Base-by-base conservation (phyloP, 2,329 filamentous ascomycete species). In the Ophiostoma novo-ulmi region DNA sequence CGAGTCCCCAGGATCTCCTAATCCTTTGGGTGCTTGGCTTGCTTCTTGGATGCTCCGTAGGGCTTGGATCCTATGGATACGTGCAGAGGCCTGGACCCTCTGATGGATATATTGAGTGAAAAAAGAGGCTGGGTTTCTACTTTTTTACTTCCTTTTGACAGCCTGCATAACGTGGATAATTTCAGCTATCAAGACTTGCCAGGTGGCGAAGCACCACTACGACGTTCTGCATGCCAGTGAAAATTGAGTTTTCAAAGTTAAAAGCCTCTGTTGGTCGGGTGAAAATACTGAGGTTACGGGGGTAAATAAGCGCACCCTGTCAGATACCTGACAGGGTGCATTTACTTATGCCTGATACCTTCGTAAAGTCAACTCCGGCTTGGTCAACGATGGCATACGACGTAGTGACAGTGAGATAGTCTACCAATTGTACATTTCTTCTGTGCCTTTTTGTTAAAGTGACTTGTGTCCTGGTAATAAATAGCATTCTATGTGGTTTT, bases 71-170 rank as follows among this genome's bases (percentile, higher is more conserved):
- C 44, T 17, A n/a, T 58, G 20, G 52, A 58, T 58, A 58, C n/a
- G n/a, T 58, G 52, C 52, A 58, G n/a, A 58, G 52, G 52, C 52
- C 52, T 58, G 52, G 52, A 8, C 52, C 52, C 52, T 58, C 52
- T 26, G 52, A 58, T 58, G 22, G 22, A 31, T 58, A 26, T 48
- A 5, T 48, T 58, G 22, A 26, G n/a, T 17, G 22, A 10, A 26
- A 22, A 26, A 48, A 17, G n/a, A 58, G 52, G 52, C 52, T 58
- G 52, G 52, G n/a, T 17, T 17, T 5, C 2, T 48, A 17, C 14
- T 17, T 17, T 39, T 39, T 39, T 13, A 10, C 38, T 39, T 39
- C 1, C 38, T 39, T 17, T 26, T 58, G 52, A 26, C 52, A 58
- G 22, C 11, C 22, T 58, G 52, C 52, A 58, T 58, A 58, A 26